phyloP scores from a whole-genome alignment of 352 stramenopile species.

The Pythium utonaiense region DNA sequence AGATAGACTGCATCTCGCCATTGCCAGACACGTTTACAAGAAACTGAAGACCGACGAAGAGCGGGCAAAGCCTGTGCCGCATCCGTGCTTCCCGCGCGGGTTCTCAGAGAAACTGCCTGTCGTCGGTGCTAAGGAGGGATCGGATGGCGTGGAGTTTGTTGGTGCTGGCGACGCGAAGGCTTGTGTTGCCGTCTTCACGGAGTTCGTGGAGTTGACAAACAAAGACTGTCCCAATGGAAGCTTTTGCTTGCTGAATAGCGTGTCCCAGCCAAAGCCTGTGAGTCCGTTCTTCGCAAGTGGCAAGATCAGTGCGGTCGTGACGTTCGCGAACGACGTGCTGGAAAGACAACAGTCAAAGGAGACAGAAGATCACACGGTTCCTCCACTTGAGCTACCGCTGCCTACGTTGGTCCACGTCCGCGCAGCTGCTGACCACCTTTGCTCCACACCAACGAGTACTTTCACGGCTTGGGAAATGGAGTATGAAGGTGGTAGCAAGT shows the following conservation, averaged over 20 bases:
- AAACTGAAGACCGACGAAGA: constrained; percentile 4
- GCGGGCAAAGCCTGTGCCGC: constrained; percentile 18
- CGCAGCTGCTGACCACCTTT: constrained; percentile 36
- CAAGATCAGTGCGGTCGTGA: constrained; percentile 21
- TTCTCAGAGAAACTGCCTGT: constrained; percentile 24
- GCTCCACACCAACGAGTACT: constrained; percentile 11
- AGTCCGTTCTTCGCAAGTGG: constrained; percentile 55
- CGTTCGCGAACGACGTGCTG: constrained; percentile 35
- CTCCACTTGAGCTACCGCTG: constrained; percentile 38
- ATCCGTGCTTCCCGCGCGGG: constrained; percentile 41
- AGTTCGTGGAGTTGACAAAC: constrained; percentile 47
- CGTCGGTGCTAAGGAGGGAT: constrained; percentile 3
- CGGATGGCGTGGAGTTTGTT: constrained; percentile 21
- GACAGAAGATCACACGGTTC: constrained; percentile 2
- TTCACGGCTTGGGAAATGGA: constrained; percentile 13
- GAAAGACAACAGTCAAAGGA: constrained; percentile 13
- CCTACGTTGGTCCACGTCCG: constrained; percentile 38
- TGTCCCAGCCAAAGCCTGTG: constrained; percentile 37
- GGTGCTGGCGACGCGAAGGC: constrained; percentile 40
- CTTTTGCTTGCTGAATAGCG: constrained; percentile 48
- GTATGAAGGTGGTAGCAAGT: constrained; percentile 17
- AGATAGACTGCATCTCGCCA: constrained; percentile 9
- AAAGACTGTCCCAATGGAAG: constrained; percentile 41
- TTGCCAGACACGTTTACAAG: constrained; percentile 29
- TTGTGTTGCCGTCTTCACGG: constrained; percentile 41